Base-by-base conservation (phyloP, 176 grass and related monocot species). In the Alloteropsis semialata region DNA sequence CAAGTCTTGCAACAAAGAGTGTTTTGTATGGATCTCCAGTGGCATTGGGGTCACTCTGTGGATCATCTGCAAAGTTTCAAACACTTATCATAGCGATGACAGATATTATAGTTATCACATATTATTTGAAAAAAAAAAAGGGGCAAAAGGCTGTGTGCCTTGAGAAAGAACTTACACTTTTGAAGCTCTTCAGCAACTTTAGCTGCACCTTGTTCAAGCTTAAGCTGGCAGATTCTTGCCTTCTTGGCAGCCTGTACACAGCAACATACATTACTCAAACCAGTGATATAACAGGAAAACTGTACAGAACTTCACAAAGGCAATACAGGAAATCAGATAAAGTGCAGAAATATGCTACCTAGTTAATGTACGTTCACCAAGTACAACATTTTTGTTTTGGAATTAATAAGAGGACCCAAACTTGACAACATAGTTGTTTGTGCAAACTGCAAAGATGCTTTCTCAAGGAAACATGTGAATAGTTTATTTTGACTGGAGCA, bases 21-120 rank as follows among this genome's bases (percentile, higher is more conserved):
- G 94, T 97, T 84, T 97, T 97, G 61, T 93, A 97, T 33, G 94
- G 91, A 76, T 97, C 91, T 57, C 91, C 89, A 37, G 94, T 90
- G 38, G 76, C 84, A 87, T 88, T 97, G 64, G 94, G 91, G 67
- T 97, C 94, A 82, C 81, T 91, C 9, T 81, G 79, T n/a, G 94
- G 94, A 78, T 91, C 87, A 89, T 93, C 94, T 97, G 70, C 72
- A 85, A 56, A 56, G 53, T 8, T 56, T 56, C 3, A 55, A 55
- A 3, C 10, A 56, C 22, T 56, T 56, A 56, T 24, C 53, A 56
- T n/a, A 56, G 22, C 24, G 22, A 10, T 24, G 3, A 3, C 21
- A 4, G n/a, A 21, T 56, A 24, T 22, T 56, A 56, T 56, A 24
- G 19, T 21, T 55, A 22, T 55, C 9, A 58, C 32, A n/a, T 46